A percentile compares a stretch with the other conserved stretches of the same genome.
Evolutionary conservation across 768 basidiomycete species (phyloP).

Genomic region (Auricularia sp.): DNA sequence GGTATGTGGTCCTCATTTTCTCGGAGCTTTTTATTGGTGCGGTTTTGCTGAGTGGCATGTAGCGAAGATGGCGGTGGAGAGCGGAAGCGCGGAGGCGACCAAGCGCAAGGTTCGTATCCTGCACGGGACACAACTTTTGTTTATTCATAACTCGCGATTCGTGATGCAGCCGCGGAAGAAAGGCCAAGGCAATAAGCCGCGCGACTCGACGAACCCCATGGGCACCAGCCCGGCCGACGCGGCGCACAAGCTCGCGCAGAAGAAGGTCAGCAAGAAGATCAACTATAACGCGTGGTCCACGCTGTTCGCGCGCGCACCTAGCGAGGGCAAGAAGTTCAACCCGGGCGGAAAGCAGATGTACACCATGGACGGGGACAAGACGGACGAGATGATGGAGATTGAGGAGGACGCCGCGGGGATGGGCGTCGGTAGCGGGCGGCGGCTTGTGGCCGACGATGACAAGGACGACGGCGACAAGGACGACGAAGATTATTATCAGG

Average conservation of each 20-base stretch:
- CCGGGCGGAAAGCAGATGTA: not conserved
- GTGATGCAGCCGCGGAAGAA: constrained; percentile 50
- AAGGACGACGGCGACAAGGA: not conserved
- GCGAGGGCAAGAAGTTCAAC: not conserved
- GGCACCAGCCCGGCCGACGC: constrained; percentile 69
- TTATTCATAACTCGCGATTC: constrained; percentile 2
- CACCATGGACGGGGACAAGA: not conserved
- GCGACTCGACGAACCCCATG: constrained; percentile 62
- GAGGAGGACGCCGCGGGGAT: not conserved
- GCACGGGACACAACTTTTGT: constrained; percentile 8
- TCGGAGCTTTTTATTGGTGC: constrained; percentile 1
- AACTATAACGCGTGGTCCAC: constrained; percentile 85
- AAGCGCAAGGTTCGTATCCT: constrained; percentile 71
- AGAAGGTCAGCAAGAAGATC: constrained; percentile 81
- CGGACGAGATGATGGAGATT: not conserved
- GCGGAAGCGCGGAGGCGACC: constrained; percentile 31
- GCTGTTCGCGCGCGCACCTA: constrained; percentile 36
- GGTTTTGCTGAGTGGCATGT: constrained; percentile 37
- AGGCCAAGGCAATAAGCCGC: constrained; percentile 38
- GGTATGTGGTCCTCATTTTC: constrained; percentile 36
- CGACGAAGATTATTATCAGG: not conserved
- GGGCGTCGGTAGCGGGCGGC: not conserved
- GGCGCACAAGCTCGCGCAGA: constrained; percentile 68
- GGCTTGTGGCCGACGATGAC: not conserved
- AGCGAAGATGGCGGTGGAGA: constrained; percentile 42